Percentiles rank a stretch among this genome's conserved stretches.
Evolutionary conservation across 768 basidiomycete species (phyloP).

Genomic region (Pulveroboletus sp.): DNA sequence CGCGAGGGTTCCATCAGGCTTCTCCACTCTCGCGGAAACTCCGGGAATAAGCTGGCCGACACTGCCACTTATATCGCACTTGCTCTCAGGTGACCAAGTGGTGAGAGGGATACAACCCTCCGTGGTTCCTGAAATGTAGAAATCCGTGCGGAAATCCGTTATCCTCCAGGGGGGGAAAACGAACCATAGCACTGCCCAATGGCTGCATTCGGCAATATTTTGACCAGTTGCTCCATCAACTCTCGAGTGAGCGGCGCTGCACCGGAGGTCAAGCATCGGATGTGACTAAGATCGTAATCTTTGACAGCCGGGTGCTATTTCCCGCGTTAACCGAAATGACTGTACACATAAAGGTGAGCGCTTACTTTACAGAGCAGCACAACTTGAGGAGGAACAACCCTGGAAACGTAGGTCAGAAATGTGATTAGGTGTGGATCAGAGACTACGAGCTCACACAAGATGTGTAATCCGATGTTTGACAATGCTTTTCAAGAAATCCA

Average conservation of each 20-base stretch:
- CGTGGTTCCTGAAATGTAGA: constrained; percentile 45
- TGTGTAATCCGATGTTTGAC: constrained; percentile 43
- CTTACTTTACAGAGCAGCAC: constrained; percentile 47
- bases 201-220: constrained; percentile 43
- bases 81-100: constrained; percentile 40
- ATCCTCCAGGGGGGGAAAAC: background rate
- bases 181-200: constrained; percentile 63
- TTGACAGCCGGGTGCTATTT: constrained; percentile 37
- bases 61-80: constrained; percentile 47
- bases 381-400: constrained; percentile 46
- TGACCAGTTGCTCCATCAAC: constrained; percentile 41
- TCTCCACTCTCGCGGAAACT: constrained; percentile 50
- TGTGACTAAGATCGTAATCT: constrained; percentile 38
- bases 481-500: constrained; percentile 43
- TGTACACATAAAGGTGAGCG: background rate
- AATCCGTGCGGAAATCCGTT: background rate
- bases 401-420: constrained; percentile 2
- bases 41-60: constrained; percentile 59
- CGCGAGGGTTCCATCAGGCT: constrained; percentile 52
- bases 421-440: background rate
- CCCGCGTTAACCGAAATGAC: background rate
- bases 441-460: constrained; percentile 29
- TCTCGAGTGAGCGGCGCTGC: constrained; percentile 57
- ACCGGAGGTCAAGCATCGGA: constrained; percentile 37
- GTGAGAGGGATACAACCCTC: constrained; percentile 45